phyloP scores from a whole-genome alignment of 1,139 yeast genomes.

The Petasospora rhodanensis region DNA sequence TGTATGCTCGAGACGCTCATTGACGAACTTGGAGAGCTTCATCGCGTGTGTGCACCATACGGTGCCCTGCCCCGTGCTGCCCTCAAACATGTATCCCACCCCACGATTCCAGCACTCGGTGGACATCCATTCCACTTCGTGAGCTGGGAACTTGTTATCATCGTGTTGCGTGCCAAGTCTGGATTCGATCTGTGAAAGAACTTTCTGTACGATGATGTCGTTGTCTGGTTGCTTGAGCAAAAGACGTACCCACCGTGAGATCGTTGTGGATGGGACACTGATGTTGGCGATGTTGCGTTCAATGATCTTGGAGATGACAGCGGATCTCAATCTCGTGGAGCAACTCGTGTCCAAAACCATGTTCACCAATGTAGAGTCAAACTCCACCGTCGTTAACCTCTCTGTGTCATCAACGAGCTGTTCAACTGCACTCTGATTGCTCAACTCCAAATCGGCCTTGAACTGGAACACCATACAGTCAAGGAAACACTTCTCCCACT shows the following conservation, averaged over 20 bases:
- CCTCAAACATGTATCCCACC: conserved; percentile 13
- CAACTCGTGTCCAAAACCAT: conserved; percentile 5
- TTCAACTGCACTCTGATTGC: conserved; percentile 13
- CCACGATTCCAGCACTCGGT: conserved; percentile 23
- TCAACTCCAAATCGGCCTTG: conserved; percentile 19
- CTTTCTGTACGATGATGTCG: conserved; percentile 7
- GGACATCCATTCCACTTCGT: conserved; percentile 23
- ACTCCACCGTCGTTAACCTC: conserved; percentile 8
- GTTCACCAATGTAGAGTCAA: conserved; percentile 18
- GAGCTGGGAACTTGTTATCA: conserved; percentile 18
- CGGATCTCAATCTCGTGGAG: conserved; percentile 9
- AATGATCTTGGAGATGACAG: conserved; percentile 9
- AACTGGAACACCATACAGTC: conserved; percentile 19
- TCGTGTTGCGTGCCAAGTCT: conserved; percentile 11
- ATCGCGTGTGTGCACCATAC: conserved; percentile 19
- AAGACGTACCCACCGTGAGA: conserved; percentile 22
- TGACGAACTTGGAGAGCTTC: conserved; percentile 17
- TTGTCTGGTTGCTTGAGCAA: conserved; percentile 10
- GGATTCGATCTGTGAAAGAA: conserved; percentile 8
- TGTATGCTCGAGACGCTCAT: conserved; percentile 19
- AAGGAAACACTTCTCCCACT: conserved; percentile 16
- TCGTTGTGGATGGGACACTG: conserved; percentile 5
- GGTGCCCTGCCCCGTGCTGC: conserved; percentile 12
- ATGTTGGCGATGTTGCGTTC: conserved; percentile 12
- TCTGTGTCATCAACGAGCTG: conserved; percentile 15